Evolutionary conservation across 169 alveolate species (phyloP).

Genomic region (Cryptosporidium felis): DNA sequence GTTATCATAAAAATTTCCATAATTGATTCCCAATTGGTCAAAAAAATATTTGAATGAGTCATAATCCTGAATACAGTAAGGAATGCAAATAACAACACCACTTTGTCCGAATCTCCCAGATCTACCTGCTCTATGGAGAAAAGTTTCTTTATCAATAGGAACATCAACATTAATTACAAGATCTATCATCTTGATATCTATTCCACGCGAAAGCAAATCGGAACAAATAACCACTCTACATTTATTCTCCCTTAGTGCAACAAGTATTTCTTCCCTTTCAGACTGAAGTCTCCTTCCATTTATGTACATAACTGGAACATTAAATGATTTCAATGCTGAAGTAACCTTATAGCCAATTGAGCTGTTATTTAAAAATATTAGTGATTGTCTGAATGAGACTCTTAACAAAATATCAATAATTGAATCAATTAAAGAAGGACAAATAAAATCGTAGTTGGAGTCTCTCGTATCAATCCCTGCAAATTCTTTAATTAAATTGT

Average conservation of each 20-base stretch:
- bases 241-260: constrained; percentile 58
- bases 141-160: constrained; percentile 83
- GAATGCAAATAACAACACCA: constrained; percentile 83
- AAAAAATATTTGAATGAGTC: constrained; percentile 25
- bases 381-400: constrained; percentile 71
- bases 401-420: constrained; percentile 26
- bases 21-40: constrained; percentile 24
- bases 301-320: constrained; percentile 59
- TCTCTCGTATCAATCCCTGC: background rate
- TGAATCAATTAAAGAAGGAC: constrained; percentile 34
- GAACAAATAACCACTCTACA: constrained; percentile 85
- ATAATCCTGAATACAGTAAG: constrained; percentile 8
- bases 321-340: constrained; percentile 61
- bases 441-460: too few species aligned
- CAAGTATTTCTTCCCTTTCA: constrained; percentile 72
- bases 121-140: constrained; percentile 90
- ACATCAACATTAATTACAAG: constrained; percentile 89
- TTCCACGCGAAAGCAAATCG: constrained; percentile 91
- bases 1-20: background rate
- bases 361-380: constrained; percentile 76
- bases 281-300: constrained; percentile 74
- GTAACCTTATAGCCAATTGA: constrained; percentile 69
- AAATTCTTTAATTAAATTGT: background rate
- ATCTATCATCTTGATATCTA: constrained; percentile 85
- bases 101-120: constrained; percentile 86